phyloP scores from a whole-genome alignment of 345 rosid species.

The Turritis glabra region DNA sequence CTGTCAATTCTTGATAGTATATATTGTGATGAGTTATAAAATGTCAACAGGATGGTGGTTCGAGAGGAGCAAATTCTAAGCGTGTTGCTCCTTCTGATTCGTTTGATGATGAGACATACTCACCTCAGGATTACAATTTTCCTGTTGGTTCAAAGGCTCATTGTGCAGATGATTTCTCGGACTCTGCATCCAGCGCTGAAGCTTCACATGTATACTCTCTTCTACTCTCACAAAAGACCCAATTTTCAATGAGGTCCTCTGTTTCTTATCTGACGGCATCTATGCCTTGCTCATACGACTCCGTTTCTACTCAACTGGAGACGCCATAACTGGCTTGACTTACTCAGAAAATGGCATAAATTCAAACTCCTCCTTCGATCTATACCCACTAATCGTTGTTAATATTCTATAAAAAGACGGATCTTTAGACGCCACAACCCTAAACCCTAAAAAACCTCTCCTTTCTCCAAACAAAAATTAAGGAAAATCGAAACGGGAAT shows the following conservation, averaged over 20 bases:
- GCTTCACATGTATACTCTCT: conserved; percentile 35
- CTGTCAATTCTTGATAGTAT: neutral
- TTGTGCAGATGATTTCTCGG: conserved; percentile 46
- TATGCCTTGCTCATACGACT: too few relatives aligned
- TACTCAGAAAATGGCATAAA: too few relatives aligned
- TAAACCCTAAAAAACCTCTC: too few relatives aligned
- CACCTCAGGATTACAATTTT: conserved; percentile 47
- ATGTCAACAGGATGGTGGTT: conserved; percentile 25
- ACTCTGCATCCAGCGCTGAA: conserved; percentile 57
- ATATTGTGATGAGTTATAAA: neutral
- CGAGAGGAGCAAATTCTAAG: conserved; percentile 24
- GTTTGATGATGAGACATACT: conserved; percentile 45
- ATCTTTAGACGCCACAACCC: too few relatives aligned
- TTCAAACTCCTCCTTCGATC: too few relatives aligned
- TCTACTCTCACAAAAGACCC: neutral
- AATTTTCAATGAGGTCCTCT: neutral
- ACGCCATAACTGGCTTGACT: too few relatives aligned
- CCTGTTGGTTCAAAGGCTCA: conserved; percentile 28
- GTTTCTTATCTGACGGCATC: neutral
- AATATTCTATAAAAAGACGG: too few relatives aligned
- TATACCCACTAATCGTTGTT: too few relatives aligned
- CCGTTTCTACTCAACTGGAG: too few relatives aligned
- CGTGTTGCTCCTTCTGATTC: conserved; percentile 47
- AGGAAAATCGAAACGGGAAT: too few relatives aligned
- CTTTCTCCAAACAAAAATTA: too few relatives aligned